phyloP scores from a whole-genome alignment of 768 basidiomycete genomes.

The Infundibulicybe gibba region DNA sequence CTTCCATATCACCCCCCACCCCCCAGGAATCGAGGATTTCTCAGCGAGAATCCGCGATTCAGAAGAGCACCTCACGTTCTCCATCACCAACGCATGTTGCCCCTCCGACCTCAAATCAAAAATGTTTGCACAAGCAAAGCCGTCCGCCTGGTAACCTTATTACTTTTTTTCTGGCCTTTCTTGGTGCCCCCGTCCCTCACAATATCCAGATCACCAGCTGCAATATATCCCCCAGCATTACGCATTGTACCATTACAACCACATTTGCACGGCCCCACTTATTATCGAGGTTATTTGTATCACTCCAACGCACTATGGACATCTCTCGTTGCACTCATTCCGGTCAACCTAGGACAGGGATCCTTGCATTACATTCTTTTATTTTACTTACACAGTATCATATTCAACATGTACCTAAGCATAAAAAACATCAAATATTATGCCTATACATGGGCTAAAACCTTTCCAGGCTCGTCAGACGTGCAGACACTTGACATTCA shows the following conservation, averaged over 20 bases:
- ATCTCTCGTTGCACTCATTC: too few relatives aligned
- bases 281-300: not conserved
- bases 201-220: not conserved
- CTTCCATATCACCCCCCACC: constrained; percentile 59
- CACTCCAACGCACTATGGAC: not conserved
- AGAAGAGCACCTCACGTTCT: constrained; percentile 28
- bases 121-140: constrained; percentile 48
- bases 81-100: constrained; percentile 6
- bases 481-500: too few relatives aligned
- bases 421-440: too few relatives aligned
- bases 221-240: not conserved
- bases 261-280: not conserved
- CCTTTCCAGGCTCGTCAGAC: too few relatives aligned
- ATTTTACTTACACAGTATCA: too few relatives aligned
- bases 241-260: not conserved
- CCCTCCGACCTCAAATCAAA: constrained; percentile 48
- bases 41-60: constrained; percentile 45
- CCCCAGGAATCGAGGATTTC: constrained; percentile 46
- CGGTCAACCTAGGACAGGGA: too few relatives aligned
- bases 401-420: too few relatives aligned
- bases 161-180: too few relatives aligned
- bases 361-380: too few relatives aligned
- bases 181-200: not conserved
- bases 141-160: not conserved
- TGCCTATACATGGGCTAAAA: too few relatives aligned